Evolutionary conservation across 2,329 filamentous ascomycete species (phyloP).

Genomic region (Phialophora macrospora): DNA sequence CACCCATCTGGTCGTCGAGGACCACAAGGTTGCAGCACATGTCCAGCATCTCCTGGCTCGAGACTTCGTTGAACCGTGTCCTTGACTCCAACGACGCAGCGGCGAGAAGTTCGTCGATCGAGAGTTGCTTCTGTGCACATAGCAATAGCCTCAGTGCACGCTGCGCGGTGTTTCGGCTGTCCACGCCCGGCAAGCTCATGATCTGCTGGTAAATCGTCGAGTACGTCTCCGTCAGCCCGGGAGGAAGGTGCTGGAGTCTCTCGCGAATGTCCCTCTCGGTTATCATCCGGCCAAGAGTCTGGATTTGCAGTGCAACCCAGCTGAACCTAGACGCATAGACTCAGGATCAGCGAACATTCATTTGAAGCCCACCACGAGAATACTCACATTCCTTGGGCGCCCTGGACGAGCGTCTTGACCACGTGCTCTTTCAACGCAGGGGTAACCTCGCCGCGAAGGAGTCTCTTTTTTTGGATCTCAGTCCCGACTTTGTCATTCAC

Average conservation of each 20-base stretch:
- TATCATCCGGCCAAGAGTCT: background rate
- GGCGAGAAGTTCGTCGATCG: background rate
- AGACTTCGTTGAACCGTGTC: background rate
- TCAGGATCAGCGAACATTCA: background rate
- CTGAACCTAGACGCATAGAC: background rate
- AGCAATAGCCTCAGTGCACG: background rate
- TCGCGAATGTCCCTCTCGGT: background rate
- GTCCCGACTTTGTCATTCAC: background rate
- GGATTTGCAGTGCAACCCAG: background rate
- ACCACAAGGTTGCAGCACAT: background rate
- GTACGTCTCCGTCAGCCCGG: background rate
- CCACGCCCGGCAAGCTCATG: background rate
- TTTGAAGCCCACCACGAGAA: background rate
- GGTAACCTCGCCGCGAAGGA: background rate
- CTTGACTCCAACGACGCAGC: background rate
- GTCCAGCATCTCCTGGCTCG: background rate
- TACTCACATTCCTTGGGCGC: background rate
- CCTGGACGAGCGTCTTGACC: background rate
- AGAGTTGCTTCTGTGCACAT: background rate
- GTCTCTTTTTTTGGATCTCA: background rate
- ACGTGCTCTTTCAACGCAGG: background rate
- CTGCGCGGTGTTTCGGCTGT: background rate
- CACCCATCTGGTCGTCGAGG: background rate
- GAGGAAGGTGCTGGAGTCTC: background rate
- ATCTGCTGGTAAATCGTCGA: background rate